These are phyloP conservation scores for Talaromyces sp. DNA, from an alignment of 2,329 filamentous ascomycete species.

Conservation along the genomic window DNA sequence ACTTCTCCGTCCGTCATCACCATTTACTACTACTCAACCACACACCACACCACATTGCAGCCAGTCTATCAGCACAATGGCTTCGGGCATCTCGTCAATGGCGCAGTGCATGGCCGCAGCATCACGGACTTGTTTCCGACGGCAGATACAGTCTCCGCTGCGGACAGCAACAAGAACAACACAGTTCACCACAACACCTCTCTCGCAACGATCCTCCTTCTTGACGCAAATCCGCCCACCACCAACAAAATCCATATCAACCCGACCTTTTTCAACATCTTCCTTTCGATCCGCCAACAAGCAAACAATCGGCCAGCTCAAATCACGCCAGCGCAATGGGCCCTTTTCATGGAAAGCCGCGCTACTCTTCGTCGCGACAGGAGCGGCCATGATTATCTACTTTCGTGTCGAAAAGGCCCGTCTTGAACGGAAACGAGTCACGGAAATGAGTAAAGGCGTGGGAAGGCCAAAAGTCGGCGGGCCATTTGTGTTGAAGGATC, in stretches of 20 bases:
- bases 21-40: neutral
- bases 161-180: neutral
- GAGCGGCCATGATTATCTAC: constrained; percentile 74
- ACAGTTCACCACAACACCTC: neutral
- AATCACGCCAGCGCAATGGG: constrained; percentile 33
- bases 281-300: constrained; percentile 18
- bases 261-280: constrained; percentile 24
- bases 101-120: neutral
- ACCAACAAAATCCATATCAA: neutral
- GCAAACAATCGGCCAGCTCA: constrained; percentile 34
- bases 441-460: constrained; percentile 87
- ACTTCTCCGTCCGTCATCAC: neutral
- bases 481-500: constrained; percentile 72
- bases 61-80: neutral
- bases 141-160: neutral
- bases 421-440: constrained; percentile 81
- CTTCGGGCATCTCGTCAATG: neutral
- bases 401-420: constrained; percentile 91
- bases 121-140: neutral
- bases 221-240: neutral
- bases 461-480: constrained; percentile 92
- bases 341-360: constrained; percentile 94
- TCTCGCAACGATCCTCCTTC: neutral
- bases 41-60: neutral
- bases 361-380: constrained; percentile 73